These are phyloP conservation scores for Trichomonascaceae sp. DNA, from an alignment of 1,139 yeast species.

Conservation along the genomic window DNA sequence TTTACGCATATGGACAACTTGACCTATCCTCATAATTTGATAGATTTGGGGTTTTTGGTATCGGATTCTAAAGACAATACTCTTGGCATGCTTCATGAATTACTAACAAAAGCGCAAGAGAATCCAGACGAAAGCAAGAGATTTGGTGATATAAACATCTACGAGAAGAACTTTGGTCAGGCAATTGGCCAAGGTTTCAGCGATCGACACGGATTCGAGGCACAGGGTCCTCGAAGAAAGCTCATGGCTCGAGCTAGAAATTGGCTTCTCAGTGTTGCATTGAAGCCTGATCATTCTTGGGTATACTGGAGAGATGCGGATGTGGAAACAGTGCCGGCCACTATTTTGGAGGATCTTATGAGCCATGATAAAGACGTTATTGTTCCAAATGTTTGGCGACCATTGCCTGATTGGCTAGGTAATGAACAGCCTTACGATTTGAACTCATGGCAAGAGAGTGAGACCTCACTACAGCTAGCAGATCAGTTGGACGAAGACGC, in stretches of 20 bases:
- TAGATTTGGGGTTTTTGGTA: slow-evolving; percentile 60
- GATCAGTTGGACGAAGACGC: slow-evolving; percentile 76
- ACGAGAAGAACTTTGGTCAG: slow-evolving; percentile 60
- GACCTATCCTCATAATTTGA: slow-evolving; percentile 60
- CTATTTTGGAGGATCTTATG: slow-evolving; percentile 61
- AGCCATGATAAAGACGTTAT: slow-evolving; percentile 59
- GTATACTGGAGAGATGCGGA: slow-evolving; percentile 79
- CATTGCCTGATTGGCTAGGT: slow-evolving; percentile 84
- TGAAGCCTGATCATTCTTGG: slow-evolving; percentile 67
- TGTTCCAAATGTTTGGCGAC: slow-evolving; percentile 90
- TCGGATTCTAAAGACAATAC: slow-evolving; percentile 67
- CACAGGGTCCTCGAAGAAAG: slow-evolving; percentile 68
- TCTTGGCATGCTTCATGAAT: slow-evolving; percentile 41
- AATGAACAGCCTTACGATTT: slow-evolving; percentile 86
- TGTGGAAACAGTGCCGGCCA: slow-evolving; percentile 56
- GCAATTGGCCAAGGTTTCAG: slow-evolving; percentile 77
- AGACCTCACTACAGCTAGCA: slow-evolving; percentile 76
- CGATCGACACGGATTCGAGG: slow-evolving; percentile 68
- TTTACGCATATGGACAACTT: slow-evolving; percentile 53
- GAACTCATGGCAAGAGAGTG: slow-evolving; percentile 87
- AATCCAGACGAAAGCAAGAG: slow-evolving; percentile 56
- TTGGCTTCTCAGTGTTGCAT: slow-evolving; percentile 58
- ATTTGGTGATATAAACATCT: slow-evolving; percentile 52
- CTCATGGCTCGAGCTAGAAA: slow-evolving; percentile 70
- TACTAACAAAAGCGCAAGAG: slow-evolving; percentile 44